These are phyloP conservation scores for Rhododendron henanense DNA, from an alignment of 148 eudicot genomes.

Conservation along the genomic window DNA sequence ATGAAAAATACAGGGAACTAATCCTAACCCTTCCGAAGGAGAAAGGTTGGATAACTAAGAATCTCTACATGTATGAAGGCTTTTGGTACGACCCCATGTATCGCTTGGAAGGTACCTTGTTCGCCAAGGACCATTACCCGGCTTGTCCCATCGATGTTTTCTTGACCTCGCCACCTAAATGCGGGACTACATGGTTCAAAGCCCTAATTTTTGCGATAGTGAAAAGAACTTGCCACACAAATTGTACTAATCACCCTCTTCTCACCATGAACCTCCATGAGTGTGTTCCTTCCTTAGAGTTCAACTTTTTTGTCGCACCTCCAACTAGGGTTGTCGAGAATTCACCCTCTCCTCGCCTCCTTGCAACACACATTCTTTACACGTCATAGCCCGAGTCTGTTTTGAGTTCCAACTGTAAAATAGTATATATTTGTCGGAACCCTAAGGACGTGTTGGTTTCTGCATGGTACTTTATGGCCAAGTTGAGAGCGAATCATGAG, in stretches of 20 bases:
- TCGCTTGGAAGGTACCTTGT: neutral
- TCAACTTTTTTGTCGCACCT: too few relatives aligned
- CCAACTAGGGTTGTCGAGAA: neutral
- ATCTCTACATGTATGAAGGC: neutral
- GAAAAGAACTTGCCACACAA: too few relatives aligned
- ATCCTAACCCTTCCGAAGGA: neutral
- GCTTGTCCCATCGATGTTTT: conserved; percentile 7
- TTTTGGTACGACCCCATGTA: conserved; percentile 7
- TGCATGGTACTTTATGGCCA: too few relatives aligned
- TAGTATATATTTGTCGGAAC: too few relatives aligned
- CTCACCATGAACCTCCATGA: too few relatives aligned
- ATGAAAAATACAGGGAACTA: too few relatives aligned
- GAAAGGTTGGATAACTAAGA: neutral
- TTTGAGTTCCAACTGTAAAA: too few relatives aligned
- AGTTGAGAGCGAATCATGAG: too few relatives aligned
- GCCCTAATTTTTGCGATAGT: too few relatives aligned
- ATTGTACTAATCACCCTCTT: too few relatives aligned
- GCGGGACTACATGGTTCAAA: conserved; percentile 14
- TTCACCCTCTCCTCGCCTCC: neutral
- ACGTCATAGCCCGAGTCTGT: conserved; percentile 3
- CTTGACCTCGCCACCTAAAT: conserved; percentile 1
- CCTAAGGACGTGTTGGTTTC: too few relatives aligned
- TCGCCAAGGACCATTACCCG: conserved; percentile 2
- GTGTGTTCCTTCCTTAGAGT: conserved; percentile 8
- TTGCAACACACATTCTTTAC: neutral